Percentiles rank a stretch among this genome's conserved stretches.
phyloP scores from a whole-genome alignment of 73 alveolate genomes.

The Effrenium voratum region DNA sequence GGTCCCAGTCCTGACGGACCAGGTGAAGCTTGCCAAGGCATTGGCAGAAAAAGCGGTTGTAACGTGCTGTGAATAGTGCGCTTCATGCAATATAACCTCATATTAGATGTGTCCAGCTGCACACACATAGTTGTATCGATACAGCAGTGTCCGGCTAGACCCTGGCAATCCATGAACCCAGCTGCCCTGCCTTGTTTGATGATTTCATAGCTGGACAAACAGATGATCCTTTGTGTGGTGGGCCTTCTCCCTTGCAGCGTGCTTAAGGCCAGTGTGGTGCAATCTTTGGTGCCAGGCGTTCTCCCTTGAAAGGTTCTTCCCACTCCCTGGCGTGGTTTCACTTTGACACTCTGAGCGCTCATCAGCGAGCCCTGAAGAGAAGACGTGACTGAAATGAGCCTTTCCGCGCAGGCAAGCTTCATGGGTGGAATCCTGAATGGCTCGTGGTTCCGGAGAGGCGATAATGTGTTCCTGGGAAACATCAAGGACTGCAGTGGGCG shows the following conservation, averaged over 20 bases:
- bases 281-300: too few species aligned
- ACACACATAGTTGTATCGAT: not conserved
- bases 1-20: slow-evolving; percentile 62
- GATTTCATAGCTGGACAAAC: too few species aligned
- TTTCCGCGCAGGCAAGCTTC: slow-evolving; percentile 18
- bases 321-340: too few species aligned
- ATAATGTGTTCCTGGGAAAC: slow-evolving; percentile 79
- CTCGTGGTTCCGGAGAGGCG: slow-evolving; percentile 79
- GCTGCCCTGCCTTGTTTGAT: not conserved
- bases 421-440: slow-evolving; percentile 75
- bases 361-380: too few species aligned
- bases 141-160: not conserved
- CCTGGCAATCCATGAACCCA: not conserved
- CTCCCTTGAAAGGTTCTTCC: too few species aligned
- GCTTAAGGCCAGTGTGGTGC: too few species aligned
- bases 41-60: not conserved
- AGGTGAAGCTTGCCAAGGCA: slow-evolving; percentile 55
- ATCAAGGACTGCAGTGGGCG: slow-evolving; percentile 32
- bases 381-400: too few species aligned
- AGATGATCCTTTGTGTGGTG: too few species aligned
- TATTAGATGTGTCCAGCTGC: not conserved
- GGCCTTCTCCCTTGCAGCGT: too few species aligned
- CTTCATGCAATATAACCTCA: not conserved
- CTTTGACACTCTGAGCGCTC: too few species aligned
- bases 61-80: not conserved